These are phyloP conservation scores for Fusarium sororula DNA, from an alignment of 2,329 filamentous ascomycete species.

Conservation along the genomic window DNA sequence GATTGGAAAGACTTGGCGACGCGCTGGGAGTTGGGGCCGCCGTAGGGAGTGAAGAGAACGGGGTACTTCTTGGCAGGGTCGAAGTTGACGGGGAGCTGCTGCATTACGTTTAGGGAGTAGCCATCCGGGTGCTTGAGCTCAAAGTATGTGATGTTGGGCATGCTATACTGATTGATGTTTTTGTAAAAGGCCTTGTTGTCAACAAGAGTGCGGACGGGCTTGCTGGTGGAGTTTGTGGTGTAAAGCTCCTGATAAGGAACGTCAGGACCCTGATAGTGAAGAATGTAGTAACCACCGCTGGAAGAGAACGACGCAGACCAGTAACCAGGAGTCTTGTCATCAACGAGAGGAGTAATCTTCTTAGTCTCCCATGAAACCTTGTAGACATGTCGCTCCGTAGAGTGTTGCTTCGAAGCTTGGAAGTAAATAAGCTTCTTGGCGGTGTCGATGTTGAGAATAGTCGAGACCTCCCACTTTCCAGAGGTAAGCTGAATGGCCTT, in stretches of 20 bases:
- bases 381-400: slow-evolving; percentile 74
- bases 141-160: slow-evolving; percentile 72
- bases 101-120: slow-evolving; percentile 70
- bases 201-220: slow-evolving; percentile 65
- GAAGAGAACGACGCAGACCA: slow-evolving; percentile 74
- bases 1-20: slow-evolving; percentile 65
- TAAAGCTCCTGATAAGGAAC: slow-evolving; percentile 76
- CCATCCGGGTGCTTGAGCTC: slow-evolving; percentile 70
- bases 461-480: slow-evolving; percentile 72
- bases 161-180: slow-evolving; percentile 66
- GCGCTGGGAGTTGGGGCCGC: slow-evolving; percentile 71
- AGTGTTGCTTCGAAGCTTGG: slow-evolving; percentile 70
- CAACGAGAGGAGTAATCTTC: slow-evolving; percentile 67
- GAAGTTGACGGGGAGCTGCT: slow-evolving; percentile 72
- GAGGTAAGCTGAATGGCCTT: slow-evolving; percentile 66
- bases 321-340: slow-evolving; percentile 65
- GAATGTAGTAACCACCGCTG: slow-evolving; percentile 70
- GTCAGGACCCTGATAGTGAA: slow-evolving; percentile 71
- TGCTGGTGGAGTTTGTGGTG: slow-evolving; percentile 60
- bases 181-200: slow-evolving; percentile 67
- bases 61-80: slow-evolving; percentile 71
- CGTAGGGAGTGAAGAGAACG: slow-evolving; percentile 73
- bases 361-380: slow-evolving; percentile 67
- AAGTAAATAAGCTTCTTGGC: slow-evolving; percentile 68
- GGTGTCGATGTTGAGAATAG: slow-evolving; percentile 68